phyloP scores from a whole-genome alignment of 2,329 filamentous ascomycete species.

The Rhynchosporium agropyri region DNA sequence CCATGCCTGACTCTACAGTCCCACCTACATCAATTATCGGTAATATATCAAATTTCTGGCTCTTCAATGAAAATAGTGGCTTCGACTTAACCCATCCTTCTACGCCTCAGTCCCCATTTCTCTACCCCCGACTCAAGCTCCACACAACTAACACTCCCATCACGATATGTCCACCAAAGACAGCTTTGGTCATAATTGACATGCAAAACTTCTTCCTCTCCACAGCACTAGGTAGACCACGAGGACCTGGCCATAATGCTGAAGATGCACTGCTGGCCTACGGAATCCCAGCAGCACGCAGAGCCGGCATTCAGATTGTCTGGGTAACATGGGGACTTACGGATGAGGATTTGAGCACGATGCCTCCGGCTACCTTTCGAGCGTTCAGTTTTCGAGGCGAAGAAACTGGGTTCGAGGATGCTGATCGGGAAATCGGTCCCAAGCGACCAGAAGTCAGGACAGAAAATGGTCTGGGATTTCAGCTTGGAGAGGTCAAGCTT shows the following conservation, averaged over 20 bases:
- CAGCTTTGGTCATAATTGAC: background rate
- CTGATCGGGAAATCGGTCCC: background rate
- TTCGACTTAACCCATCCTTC: conserved; percentile 17
- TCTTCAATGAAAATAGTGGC: background rate
- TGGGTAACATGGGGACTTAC: background rate
- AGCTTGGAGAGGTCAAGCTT: background rate
- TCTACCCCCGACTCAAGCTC: background rate
- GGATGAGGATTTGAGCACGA: background rate
- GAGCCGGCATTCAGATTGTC: background rate
- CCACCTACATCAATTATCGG: background rate
- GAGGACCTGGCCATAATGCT: background rate
- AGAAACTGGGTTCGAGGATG: background rate
- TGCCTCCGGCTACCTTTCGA: background rate
- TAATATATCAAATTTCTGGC: conserved; percentile 6
- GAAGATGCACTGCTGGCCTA: background rate
- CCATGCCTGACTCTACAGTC: too few species aligned
- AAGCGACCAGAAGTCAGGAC: background rate
- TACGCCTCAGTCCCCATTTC: background rate
- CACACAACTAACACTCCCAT: background rate
- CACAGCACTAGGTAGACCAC: background rate
- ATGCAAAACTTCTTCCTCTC: background rate
- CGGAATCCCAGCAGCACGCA: background rate
- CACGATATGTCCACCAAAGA: conserved; percentile 4
- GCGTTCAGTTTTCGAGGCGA: background rate
- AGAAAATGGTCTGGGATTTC: background rate